These are phyloP conservation scores for Solanum clarkiae DNA, from an alignment of 257 asterid genomes.

Conservation along the genomic window DNA sequence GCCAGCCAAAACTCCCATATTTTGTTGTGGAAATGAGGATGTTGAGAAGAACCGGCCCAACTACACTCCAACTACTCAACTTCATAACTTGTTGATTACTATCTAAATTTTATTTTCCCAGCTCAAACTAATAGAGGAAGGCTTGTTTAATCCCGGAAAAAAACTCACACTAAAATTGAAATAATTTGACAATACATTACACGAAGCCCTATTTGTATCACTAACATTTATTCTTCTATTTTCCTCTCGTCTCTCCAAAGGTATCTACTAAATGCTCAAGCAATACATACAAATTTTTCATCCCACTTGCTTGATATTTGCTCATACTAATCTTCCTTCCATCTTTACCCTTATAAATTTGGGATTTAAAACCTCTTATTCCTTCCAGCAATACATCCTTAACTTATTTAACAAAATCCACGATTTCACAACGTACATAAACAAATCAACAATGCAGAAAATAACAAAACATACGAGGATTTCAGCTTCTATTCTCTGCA, in stretches of 20 bases:
- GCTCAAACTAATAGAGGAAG: background rate
- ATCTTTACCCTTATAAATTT: background rate
- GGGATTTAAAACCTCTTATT: background rate
- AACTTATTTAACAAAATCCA: background rate
- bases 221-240: background rate
- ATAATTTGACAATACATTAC: background rate
- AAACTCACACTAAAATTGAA: background rate
- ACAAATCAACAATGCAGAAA: background rate
- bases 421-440: background rate
- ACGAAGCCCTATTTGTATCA: background rate
- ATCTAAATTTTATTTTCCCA: background rate
- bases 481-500: background rate
- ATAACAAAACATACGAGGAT: background rate
- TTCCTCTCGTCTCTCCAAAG: background rate
- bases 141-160: background rate
- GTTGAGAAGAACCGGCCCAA: background rate
- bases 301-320: background rate
- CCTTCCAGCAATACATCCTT: background rate
- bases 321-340: background rate
- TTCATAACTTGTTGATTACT: background rate
- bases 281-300: background rate
- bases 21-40: too few relatives aligned
- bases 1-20: too few relatives aligned
- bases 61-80: background rate
- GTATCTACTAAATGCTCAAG: background rate